Conservation (phyloP, 352 stramenopile species). For the Phytophthora podocarpi region DNA sequence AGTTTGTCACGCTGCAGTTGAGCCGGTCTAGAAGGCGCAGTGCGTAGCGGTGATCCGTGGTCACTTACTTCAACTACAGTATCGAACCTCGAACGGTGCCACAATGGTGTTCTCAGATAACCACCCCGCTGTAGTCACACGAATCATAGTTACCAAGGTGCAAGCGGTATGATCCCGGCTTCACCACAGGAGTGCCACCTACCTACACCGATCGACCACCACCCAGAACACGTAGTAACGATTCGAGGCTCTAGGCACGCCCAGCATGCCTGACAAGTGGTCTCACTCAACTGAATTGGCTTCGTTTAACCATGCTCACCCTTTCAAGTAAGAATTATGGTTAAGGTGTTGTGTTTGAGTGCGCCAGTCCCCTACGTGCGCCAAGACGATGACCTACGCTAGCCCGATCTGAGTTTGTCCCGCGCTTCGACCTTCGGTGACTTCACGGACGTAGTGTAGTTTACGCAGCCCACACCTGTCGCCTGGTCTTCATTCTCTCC, state of each 20-base stretch:
- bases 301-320: neutral
- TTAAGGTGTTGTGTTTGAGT: neutral
- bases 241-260: neutral
- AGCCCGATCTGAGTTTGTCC: slow-evolving; percentile 25
- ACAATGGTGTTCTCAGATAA: slow-evolving; percentile 2
- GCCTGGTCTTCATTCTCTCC: neutral
- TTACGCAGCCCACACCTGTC: neutral
- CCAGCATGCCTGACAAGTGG: neutral
- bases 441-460: neutral
- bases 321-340: too few species aligned
- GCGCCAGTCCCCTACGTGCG: slow-evolving; percentile 12
- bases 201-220: slow-evolving; percentile 6
- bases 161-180: too few species aligned
- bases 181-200: neutral
- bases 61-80: neutral
- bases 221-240: neutral
- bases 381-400: slow-evolving; percentile 9
- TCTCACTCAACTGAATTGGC: neutral
- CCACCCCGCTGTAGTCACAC: slow-evolving; percentile 14
- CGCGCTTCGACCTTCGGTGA: slow-evolving; percentile 10
- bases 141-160: too few species aligned
- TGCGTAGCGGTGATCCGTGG: neutral
- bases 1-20: neutral
- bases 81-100: too few species aligned
- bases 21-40: slow-evolving; percentile 15